Conservation (phyloP, 2,329 filamentous ascomycete species). For the Byssoonygena ceratinophila region DNA sequence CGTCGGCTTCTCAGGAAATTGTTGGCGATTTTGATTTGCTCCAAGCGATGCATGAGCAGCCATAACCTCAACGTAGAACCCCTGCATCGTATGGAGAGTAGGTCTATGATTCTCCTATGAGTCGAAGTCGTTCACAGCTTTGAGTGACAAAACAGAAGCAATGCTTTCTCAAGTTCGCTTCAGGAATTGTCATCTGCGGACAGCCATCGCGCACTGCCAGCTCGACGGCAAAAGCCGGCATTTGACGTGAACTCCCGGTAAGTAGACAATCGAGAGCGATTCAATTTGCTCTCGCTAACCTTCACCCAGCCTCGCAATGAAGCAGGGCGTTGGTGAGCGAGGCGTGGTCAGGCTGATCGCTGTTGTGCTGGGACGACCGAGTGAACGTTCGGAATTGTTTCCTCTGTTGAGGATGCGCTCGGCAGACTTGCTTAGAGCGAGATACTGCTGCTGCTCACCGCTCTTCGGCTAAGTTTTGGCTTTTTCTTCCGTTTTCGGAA, state of each 20-base stretch:
- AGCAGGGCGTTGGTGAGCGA: not conserved
- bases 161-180: too few relatives aligned
- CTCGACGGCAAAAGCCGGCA: too few relatives aligned
- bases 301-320: not conserved
- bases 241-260: too few relatives aligned
- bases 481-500: slow-evolving; percentile 2
- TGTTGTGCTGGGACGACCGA: not conserved
- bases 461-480: not conserved
- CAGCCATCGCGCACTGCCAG: too few relatives aligned
- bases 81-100: not conserved
- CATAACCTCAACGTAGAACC: not conserved
- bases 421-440: not conserved
- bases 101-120: too few relatives aligned
- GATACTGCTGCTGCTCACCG: not conserved
- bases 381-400: not conserved
- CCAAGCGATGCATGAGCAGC: not conserved
- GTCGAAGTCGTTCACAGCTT: too few relatives aligned
- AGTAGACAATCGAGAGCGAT: too few relatives aligned
- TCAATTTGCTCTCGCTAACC: too few relatives aligned
- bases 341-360: not conserved
- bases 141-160: too few relatives aligned
- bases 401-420: not conserved
- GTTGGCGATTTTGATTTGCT: not conserved
- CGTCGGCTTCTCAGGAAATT: not conserved
- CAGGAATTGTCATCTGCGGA: too few relatives aligned